Percentiles rank a stretch among this genome's conserved stretches.
These are phyloP conservation scores for Thelonectria rubi DNA, from an alignment of 2,329 filamentous ascomycete genomes.

Conservation along the genomic window DNA sequence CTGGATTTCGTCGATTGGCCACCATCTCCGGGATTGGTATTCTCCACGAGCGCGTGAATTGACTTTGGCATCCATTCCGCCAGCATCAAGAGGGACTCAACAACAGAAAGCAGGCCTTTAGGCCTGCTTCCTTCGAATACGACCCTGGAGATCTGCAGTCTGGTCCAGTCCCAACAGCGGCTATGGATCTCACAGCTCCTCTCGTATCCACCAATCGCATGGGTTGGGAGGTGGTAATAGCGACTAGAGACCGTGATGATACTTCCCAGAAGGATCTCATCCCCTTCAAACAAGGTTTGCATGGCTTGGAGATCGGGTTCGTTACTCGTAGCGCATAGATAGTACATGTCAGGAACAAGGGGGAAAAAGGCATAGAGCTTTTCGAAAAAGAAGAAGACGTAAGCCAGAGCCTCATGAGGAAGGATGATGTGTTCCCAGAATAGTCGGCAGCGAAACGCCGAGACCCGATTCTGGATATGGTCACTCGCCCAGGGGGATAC, in stretches of 20 bases:
- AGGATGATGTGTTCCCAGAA: conserved; percentile 16
- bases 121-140: conserved; percentile 17
- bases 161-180: conserved; percentile 14
- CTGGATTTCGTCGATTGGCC: background rate
- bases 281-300: conserved; percentile 12
- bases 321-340: background rate
- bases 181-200: conserved; percentile 19
- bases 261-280: conserved; percentile 11
- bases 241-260: conserved; percentile 14
- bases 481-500: background rate
- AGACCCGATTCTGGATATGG: background rate
- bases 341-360: conserved; percentile 15
- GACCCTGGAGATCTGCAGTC: conserved; percentile 4
- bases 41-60: conserved; percentile 15
- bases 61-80: conserved; percentile 17
- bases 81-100: conserved; percentile 18
- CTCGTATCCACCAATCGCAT: conserved; percentile 17
- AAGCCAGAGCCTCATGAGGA: conserved; percentile 9
- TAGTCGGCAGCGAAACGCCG: conserved; percentile 10
- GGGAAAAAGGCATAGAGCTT: conserved; percentile 20
- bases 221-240: conserved; percentile 11
- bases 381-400: conserved; percentile 15
- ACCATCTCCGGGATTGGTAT: background rate
- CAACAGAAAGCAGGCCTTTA: conserved; percentile 6
- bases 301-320: conserved; percentile 1